Evolutionary conservation across 352 stramenopile genomes (phyloP).

Genomic region (Globisporangium mamillatum): DNA sequence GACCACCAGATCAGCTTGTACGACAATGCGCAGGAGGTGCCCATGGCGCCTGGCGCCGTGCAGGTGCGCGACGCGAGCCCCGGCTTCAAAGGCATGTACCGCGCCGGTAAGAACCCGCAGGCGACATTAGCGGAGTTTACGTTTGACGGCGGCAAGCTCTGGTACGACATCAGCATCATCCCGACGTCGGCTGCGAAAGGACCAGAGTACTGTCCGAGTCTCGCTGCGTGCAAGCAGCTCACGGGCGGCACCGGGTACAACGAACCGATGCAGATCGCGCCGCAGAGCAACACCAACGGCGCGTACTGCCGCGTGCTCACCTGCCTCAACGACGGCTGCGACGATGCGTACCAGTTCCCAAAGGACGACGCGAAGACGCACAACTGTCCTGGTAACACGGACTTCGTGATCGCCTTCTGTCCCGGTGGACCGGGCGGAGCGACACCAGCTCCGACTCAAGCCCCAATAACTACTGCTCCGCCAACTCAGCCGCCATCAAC

Average conservation of each 20-base stretch:
- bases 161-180: slow-evolving; percentile 60
- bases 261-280: slow-evolving; percentile 44
- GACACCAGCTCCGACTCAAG: slow-evolving; percentile 20
- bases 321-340: slow-evolving; percentile 41
- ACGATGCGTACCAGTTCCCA: slow-evolving; percentile 60
- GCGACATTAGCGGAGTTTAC: slow-evolving; percentile 41
- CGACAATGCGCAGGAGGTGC: slow-evolving; percentile 15
- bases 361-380: slow-evolving; percentile 45
- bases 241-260: slow-evolving; percentile 47
- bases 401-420: slow-evolving; percentile 38
- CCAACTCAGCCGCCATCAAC: slow-evolving; percentile 13
- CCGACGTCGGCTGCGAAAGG: slow-evolving; percentile 26
- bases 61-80: neutral
- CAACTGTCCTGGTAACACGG: slow-evolving; percentile 28
- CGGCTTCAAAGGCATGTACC: slow-evolving; percentile 24
- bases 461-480: slow-evolving; percentile 11
- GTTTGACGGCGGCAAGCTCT: slow-evolving; percentile 27
- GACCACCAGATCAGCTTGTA: slow-evolving; percentile 19
- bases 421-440: slow-evolving; percentile 25
- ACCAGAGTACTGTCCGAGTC: slow-evolving; percentile 35
- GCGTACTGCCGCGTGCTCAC: slow-evolving; percentile 29
- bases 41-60: slow-evolving; percentile 5
- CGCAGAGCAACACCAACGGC: slow-evolving; percentile 32
- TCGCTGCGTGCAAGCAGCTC: slow-evolving; percentile 34
- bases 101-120: slow-evolving; percentile 18